Evolutionary conservation across 768 basidiomycete genomes (phyloP).

Genomic region (Psilocybe tampanensis): DNA sequence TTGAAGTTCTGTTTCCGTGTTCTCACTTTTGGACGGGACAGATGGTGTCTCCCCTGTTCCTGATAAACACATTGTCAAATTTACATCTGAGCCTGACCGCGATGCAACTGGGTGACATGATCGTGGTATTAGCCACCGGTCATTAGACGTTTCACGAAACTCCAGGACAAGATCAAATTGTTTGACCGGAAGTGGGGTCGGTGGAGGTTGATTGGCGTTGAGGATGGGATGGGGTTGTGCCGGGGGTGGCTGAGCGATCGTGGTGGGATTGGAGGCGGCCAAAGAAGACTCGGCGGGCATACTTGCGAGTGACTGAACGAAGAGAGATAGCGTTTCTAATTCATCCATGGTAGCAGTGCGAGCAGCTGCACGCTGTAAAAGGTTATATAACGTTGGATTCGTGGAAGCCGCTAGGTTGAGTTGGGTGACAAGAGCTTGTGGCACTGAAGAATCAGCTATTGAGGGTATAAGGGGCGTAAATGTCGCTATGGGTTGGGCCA

Average conservation of each 20-base stretch:
- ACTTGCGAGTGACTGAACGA: conserved; percentile 68
- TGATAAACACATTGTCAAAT: conserved; percentile 18
- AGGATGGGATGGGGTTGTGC: conserved; percentile 10
- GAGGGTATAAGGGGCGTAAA: conserved; percentile 49
- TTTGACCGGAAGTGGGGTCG: conserved; percentile 37
- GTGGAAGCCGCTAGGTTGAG: conserved; percentile 68
- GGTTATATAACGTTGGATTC: conserved; percentile 68
- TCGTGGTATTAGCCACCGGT: conserved; percentile 72
- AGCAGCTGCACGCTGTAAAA: conserved; percentile 65
- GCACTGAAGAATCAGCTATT: conserved; percentile 49
- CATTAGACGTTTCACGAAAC: conserved; percentile 61
- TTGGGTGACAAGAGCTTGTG: conserved; percentile 59
- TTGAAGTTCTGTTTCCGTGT: not conserved
- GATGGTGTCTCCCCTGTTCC: conserved; percentile 19
- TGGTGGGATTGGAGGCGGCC: conserved; percentile 9
- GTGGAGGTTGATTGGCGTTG: conserved; percentile 5
- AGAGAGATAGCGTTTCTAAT: conserved; percentile 65
- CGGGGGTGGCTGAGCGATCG: conserved; percentile 3
- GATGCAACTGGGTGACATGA: conserved; percentile 53
- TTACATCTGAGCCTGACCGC: conserved; percentile 25
- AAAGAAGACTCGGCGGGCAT: conserved; percentile 19
- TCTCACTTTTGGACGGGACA: conserved; percentile 33
- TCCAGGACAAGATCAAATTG: conserved; percentile 77
- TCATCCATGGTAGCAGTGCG: conserved; percentile 66
- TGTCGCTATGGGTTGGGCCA: conserved; percentile 20